Evolutionary conservation across 805 yeast species (phyloP).

Genomic region (Starmerella geochares): DNA sequence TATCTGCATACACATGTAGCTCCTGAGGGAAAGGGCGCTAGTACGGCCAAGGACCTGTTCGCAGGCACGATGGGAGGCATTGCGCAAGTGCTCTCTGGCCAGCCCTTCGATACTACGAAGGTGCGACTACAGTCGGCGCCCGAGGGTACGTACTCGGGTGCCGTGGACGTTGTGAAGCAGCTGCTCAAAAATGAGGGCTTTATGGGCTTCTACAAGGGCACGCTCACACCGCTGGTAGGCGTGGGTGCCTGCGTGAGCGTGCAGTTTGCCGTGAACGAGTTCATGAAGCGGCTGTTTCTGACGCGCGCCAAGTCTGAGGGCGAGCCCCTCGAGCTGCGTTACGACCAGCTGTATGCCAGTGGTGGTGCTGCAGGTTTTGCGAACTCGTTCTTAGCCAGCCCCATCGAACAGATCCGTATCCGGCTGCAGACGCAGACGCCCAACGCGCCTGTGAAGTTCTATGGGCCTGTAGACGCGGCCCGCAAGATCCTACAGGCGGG

Average conservation of each 20-base stretch:
- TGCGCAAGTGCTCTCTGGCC: conserved; percentile 91
- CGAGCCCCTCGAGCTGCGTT: conserved; percentile 30
- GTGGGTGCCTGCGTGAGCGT: conserved; percentile 96
- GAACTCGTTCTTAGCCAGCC: conserved; percentile 79
- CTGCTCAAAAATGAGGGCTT: conserved; percentile 73
- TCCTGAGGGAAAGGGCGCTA: background rate
- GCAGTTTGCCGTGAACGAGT: conserved; percentile 91
- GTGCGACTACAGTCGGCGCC: conserved; percentile 85
- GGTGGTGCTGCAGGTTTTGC: conserved; percentile 92
- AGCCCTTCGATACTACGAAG: conserved; percentile 91
- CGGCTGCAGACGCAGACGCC: conserved; percentile 81
- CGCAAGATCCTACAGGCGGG: conserved; percentile 44
- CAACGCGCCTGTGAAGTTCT: conserved; percentile 37
- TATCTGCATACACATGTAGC: background rate
- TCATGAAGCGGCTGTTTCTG: conserved; percentile 70
- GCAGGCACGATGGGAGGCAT: conserved; percentile 95
- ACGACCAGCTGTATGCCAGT: conserved; percentile 62
- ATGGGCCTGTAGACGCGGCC: conserved; percentile 69
- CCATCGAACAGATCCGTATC: conserved; percentile 91
- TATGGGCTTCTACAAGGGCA: conserved; percentile 83
- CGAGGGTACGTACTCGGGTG: conserved; percentile 60
- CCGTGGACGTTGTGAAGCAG: conserved; percentile 65
- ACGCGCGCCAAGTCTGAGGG: conserved; percentile 28
- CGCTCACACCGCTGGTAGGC: conserved; percentile 84
- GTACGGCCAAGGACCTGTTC: conserved; percentile 52